Evolutionary conservation across 2,329 filamentous ascomycete species (phyloP).

Genomic region (Epichloe typhina): DNA sequence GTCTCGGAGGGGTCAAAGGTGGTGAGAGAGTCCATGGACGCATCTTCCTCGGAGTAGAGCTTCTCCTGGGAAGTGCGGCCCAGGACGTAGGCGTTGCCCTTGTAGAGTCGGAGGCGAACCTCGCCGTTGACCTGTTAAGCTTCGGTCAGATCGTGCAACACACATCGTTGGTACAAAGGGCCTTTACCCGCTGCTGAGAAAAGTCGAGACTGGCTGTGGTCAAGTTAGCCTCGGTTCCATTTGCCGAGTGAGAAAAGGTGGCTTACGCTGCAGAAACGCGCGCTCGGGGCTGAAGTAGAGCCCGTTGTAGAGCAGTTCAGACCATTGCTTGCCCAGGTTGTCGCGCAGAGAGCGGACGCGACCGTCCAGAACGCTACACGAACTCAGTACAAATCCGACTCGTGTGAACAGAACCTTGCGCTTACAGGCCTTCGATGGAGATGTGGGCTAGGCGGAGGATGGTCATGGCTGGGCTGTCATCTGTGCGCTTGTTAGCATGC

Average conservation of each 20-base stretch:
- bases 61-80: constrained; percentile 27
- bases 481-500: not conserved
- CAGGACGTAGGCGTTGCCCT: constrained; percentile 26
- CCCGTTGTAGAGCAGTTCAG: constrained; percentile 2
- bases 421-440: constrained; percentile 1
- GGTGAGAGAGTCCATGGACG: constrained; percentile 33
- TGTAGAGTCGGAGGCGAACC: constrained; percentile 21
- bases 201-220: constrained; percentile 1
- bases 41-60: constrained; percentile 33
- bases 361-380: not conserved
- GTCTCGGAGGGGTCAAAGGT: constrained; percentile 29
- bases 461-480: constrained; percentile 3
- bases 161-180: too few relatives aligned
- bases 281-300: constrained; percentile 3
- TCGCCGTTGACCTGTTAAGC: constrained; percentile 17
- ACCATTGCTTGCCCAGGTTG: constrained; percentile 1
- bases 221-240: not conserved
- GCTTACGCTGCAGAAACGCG: constrained; percentile 1
- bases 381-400: not conserved
- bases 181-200: constrained; percentile 1
- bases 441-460: constrained; percentile 1
- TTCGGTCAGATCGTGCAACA: not conserved
- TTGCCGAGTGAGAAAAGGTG: not conserved
- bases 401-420: not conserved
- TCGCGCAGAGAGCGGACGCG: constrained; percentile 1